Conservation (phyloP, 805 yeast species). For the Limtongia smithiae region DNA sequence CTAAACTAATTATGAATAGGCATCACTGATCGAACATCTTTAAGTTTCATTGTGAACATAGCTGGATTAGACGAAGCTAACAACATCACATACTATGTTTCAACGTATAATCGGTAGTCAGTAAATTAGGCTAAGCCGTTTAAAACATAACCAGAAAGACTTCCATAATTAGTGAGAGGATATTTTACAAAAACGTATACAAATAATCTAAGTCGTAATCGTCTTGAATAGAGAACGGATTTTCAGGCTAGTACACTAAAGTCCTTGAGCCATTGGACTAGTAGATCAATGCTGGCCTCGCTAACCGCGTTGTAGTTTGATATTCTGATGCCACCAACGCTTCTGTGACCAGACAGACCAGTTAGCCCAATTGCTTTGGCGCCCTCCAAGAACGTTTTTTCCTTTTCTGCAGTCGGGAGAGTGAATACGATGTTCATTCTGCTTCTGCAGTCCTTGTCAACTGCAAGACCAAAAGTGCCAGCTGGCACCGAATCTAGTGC, state of each 20-base stretch:
- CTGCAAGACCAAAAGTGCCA: slow-evolving; percentile 60
- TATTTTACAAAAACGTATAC: not conserved
- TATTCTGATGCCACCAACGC: slow-evolving; percentile 96
- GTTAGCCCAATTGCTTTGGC: slow-evolving; percentile 59
- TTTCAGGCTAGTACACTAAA: no score
- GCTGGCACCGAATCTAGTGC: slow-evolving; percentile 64
- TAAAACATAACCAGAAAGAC: no score
- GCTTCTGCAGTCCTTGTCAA: slow-evolving; percentile 62
- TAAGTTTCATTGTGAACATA: slow-evolving; percentile 30
- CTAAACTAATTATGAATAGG: slow-evolving; percentile 19
- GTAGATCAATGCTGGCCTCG: slow-evolving; percentile 52
- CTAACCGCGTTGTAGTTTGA: slow-evolving; percentile 83
- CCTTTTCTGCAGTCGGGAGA: slow-evolving; percentile 55
- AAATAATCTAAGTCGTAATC: no score
- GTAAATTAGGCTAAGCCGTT: not conserved
- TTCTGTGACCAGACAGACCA: slow-evolving; percentile 92
- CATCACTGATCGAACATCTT: slow-evolving; percentile 24
- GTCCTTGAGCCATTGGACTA: slow-evolving; percentile 55
- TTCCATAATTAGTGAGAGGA: not conserved
- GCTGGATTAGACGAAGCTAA: slow-evolving; percentile 27
- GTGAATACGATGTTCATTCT: slow-evolving; percentile 94
- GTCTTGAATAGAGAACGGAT: no score
- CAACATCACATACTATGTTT: slow-evolving; percentile 30
- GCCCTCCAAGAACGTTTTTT: slow-evolving; percentile 62
- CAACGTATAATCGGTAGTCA: slow-evolving; percentile 8